Percentiles rank a stretch among this genome's conserved stretches.
phyloP scores from a whole-genome alignment of 2,329 filamentous ascomycete genomes.

The Stemphylium beticola region DNA sequence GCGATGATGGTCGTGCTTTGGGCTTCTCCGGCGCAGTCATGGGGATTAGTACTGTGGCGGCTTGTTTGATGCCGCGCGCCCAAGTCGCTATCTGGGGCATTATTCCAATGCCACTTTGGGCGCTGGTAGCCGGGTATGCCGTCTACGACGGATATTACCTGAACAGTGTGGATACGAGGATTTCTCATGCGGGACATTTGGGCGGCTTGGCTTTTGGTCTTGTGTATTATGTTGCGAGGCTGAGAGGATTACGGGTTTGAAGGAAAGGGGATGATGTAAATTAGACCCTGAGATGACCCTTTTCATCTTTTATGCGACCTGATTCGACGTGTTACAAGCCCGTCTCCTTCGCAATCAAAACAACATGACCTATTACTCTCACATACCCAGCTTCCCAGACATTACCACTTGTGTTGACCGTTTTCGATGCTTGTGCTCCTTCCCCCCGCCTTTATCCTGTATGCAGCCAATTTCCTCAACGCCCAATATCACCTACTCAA shows the following conservation, averaged over 20 bases:
- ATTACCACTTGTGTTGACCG: neutral
- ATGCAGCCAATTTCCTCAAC: too few species aligned
- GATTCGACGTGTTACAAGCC: neutral
- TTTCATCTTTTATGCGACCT: too few species aligned
- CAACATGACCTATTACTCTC: constrained; percentile 1
- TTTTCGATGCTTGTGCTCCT: too few species aligned
- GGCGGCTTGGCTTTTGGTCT: constrained; percentile 52
- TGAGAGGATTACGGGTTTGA: constrained; percentile 25
- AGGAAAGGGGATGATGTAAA: neutral
- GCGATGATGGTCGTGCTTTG: constrained; percentile 18
- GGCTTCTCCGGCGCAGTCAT: constrained; percentile 52
- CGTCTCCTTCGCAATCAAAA: neutral
- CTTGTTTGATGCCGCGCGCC: constrained; percentile 47
- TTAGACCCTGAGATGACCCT: too few species aligned
- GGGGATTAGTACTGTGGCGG: constrained; percentile 49
- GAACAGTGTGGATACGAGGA: constrained; percentile 29
- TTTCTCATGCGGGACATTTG: constrained; percentile 55
- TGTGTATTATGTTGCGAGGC: constrained; percentile 34
- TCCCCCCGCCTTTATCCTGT: too few species aligned
- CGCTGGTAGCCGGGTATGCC: constrained; percentile 44
- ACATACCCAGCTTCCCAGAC: neutral
- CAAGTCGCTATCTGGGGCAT: constrained; percentile 47
- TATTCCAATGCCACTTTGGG: constrained; percentile 50
- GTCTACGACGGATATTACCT: constrained; percentile 50
- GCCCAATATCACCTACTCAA: too few species aligned